phyloP scores from a whole-genome alignment of 345 rosid species.

The Streptanthus diversifolius region DNA sequence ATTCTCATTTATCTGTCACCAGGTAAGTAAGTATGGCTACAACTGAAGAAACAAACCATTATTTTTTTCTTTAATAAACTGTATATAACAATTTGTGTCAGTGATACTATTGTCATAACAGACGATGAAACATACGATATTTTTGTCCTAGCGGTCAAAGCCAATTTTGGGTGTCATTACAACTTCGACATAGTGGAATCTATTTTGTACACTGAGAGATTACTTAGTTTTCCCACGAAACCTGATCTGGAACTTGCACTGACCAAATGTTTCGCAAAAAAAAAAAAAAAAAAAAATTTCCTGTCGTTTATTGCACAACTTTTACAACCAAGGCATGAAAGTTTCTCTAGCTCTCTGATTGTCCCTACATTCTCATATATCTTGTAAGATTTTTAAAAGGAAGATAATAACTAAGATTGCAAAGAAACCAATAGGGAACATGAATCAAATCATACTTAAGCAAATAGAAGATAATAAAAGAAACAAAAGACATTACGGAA shows the following conservation, averaged over 20 bases:
- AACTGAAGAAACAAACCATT: not conserved
- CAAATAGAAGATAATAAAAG: not conserved
- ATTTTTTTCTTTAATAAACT: not conserved
- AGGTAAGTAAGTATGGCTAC: slow-evolving; percentile 18
- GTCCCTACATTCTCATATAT: not conserved
- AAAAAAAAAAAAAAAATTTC: not conserved
- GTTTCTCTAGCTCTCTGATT: not conserved
- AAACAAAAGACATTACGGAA: not conserved
- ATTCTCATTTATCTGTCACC: slow-evolving; percentile 28
- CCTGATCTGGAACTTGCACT: not conserved
- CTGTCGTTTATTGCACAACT: not conserved
- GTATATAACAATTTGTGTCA: slow-evolving; percentile 17
- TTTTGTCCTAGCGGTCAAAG: slow-evolving; percentile 9
- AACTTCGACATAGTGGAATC: not conserved
- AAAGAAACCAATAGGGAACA: not conserved
- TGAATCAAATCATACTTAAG: not conserved
- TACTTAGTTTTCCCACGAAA: not conserved
- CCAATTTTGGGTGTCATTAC: not conserved
- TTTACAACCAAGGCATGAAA: not conserved
- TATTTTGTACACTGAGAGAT: not conserved
- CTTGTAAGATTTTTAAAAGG: not conserved
- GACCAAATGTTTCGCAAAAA: not conserved
- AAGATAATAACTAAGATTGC: not conserved
- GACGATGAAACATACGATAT: not conserved
- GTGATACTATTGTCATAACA: slow-evolving; percentile 11